phyloP scores from a whole-genome alignment of 768 basidiomycete genomes.

The Suillus weaverae region DNA sequence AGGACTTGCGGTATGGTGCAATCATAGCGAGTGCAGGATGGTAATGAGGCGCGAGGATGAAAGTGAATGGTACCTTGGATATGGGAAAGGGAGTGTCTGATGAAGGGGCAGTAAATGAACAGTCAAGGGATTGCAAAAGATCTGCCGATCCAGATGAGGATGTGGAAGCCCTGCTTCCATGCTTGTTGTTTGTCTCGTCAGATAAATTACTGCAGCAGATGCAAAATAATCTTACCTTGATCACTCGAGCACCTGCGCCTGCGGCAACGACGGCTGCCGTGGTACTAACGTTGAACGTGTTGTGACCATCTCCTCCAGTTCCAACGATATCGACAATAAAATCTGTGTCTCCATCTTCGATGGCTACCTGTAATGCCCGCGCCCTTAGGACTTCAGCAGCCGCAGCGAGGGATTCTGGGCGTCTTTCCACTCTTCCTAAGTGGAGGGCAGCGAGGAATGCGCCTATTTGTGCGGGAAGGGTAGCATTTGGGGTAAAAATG shows the following conservation, averaged over 20 bases:
- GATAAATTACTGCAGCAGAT: neutral
- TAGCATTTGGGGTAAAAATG: constrained; percentile 63
- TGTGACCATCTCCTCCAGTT: constrained; percentile 84
- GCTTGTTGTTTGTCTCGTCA: constrained; percentile 47
- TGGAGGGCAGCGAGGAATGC: constrained; percentile 89
- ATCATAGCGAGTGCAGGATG: constrained; percentile 83
- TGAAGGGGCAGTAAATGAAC: constrained; percentile 67
- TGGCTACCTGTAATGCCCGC: constrained; percentile 62
- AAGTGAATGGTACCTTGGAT: constrained; percentile 76
- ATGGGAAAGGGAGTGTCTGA: constrained; percentile 45
- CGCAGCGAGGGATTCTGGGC: constrained; percentile 74
- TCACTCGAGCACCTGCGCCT: constrained; percentile 89
- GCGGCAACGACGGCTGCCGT: constrained; percentile 93
- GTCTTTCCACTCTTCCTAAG: constrained; percentile 71
- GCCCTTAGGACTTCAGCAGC: constrained; percentile 74
- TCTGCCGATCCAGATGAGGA: constrained; percentile 95
- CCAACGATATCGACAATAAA: constrained; percentile 57
- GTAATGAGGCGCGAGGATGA: constrained; percentile 93
- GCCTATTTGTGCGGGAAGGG: constrained; percentile 77
- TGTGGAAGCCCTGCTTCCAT: constrained; percentile 88
- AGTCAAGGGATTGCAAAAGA: constrained; percentile 81
- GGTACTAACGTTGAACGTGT: constrained; percentile 97
- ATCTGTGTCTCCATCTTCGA: constrained; percentile 61
- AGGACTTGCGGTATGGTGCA: constrained; percentile 78
- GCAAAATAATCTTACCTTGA: constrained; percentile 62